Evolutionary conservation across 345 rosid genomes (phyloP).

Genomic region (Fremontodendron californicum): DNA sequence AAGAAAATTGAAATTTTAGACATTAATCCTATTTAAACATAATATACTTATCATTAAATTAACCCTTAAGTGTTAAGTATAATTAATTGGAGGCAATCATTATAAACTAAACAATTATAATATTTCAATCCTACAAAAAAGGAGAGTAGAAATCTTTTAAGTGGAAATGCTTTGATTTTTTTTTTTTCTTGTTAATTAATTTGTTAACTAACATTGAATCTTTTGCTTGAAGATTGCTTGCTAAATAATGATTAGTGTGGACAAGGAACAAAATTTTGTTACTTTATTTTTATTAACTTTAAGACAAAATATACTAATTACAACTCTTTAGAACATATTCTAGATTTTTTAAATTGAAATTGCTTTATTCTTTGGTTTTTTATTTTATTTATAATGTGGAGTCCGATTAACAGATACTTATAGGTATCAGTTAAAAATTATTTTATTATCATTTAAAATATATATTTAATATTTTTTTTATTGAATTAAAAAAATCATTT

Average conservation of each 20-base stretch:
- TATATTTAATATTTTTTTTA: too few species aligned
- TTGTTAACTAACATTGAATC: background rate
- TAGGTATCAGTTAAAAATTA: too few species aligned
- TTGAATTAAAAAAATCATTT: too few species aligned
- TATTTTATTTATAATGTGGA: background rate
- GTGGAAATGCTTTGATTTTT: background rate
- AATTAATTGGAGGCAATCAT: background rate
- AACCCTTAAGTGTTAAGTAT: background rate
- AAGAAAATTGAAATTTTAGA: too few species aligned
- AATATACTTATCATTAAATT: too few species aligned
- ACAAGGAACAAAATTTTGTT: background rate
- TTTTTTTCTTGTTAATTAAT: background rate
- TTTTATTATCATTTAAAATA: too few species aligned
- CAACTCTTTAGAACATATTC: background rate
- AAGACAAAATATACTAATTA: conserved; percentile 8
- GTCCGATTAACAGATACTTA: too few species aligned
- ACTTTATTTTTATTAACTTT: conserved; percentile 20
- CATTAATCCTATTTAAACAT: too few species aligned
- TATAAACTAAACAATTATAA: background rate
- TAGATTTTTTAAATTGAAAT: background rate
- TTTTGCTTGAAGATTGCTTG: background rate
- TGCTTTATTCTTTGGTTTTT: background rate
- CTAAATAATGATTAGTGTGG: background rate
- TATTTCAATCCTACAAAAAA: background rate
- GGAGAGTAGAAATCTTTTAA: background rate